phyloP scores from a whole-genome alignment of 805 yeast genomes.

The Starmerella ratchasimensis region DNA sequence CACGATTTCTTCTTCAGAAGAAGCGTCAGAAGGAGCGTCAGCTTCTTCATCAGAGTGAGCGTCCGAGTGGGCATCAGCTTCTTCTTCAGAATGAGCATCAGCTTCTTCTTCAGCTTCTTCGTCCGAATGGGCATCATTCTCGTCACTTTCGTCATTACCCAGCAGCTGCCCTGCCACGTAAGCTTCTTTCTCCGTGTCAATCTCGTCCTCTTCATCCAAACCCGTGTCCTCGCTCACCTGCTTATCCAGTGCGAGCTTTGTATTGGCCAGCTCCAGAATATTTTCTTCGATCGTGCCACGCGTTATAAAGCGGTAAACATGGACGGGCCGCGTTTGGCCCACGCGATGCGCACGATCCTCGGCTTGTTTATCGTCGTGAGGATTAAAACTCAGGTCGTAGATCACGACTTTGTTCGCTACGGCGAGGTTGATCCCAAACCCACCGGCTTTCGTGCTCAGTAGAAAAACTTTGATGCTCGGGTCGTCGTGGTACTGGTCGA shows the following conservation, averaged over 20 bases:
- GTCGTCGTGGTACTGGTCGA: constrained; percentile 79
- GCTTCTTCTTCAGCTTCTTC: constrained; percentile 1
- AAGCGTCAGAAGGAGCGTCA: not conserved
- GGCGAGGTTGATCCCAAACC: constrained; percentile 92
- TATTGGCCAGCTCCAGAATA: constrained; percentile 71
- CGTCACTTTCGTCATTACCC: constrained; percentile 5
- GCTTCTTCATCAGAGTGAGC: too few species aligned
- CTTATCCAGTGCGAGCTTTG: constrained; percentile 73
- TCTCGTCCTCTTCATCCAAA: constrained; percentile 23
- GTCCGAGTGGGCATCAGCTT: not conserved
- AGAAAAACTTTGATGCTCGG: constrained; percentile 70
- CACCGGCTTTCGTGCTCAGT: constrained; percentile 93
- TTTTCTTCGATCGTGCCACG: constrained; percentile 77
- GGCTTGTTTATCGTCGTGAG: constrained; percentile 97
- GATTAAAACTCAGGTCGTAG: constrained; percentile 89
- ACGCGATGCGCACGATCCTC: constrained; percentile 98
- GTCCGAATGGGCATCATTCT: constrained; percentile 2
- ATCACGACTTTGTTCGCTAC: constrained; percentile 89
- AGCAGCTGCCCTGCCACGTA: constrained; percentile 28
- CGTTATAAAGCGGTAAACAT: constrained; percentile 61
- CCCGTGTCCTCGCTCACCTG: constrained; percentile 28
- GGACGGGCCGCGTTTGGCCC: constrained; percentile 78
- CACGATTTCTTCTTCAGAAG: too few species aligned
- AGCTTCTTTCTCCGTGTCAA: constrained; percentile 28
- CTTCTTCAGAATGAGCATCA: not conserved